Evolutionary conservation across 2,329 filamentous ascomycete genomes (phyloP).

Genomic region (Emergomyces orientalis): DNA sequence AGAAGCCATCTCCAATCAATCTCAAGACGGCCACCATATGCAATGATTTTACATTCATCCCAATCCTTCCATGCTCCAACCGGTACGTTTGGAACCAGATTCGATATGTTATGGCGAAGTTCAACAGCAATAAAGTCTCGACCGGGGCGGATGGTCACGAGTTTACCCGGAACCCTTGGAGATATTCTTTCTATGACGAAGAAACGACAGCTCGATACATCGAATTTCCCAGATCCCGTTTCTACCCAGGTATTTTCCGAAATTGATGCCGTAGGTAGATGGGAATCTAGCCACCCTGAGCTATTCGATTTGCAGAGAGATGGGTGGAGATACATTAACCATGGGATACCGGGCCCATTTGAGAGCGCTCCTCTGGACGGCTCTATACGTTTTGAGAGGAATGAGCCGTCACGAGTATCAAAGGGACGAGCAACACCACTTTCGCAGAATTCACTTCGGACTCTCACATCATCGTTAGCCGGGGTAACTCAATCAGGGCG

Average conservation of each 20-base stretch:
- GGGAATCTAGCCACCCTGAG: slow-evolving; percentile 29
- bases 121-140: neutral
- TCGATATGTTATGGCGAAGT: neutral
- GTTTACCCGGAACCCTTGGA: slow-evolving; percentile 20
- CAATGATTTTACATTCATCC: slow-evolving; percentile 31
- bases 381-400: slow-evolving; percentile 26
- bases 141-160: neutral
- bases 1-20: slow-evolving; percentile 13
- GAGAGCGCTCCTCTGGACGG: slow-evolving; percentile 26
- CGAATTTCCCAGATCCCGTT: slow-evolving; percentile 19
- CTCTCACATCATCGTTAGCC: neutral
- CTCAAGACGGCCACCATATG: slow-evolving; percentile 22
- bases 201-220: slow-evolving; percentile 14
- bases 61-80: slow-evolving; percentile 32
- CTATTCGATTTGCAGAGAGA: slow-evolving; percentile 21
- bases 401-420: slow-evolving; percentile 14
- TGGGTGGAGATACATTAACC: slow-evolving; percentile 30
- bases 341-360: slow-evolving; percentile 26
- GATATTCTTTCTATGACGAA: slow-evolving; percentile 21
- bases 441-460: neutral
- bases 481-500: neutral
- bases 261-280: slow-evolving; percentile 27
- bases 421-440: slow-evolving; percentile 9
- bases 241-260: slow-evolving; percentile 23
- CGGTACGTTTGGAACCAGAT: slow-evolving; percentile 39